A percentile compares a stretch with the other conserved stretches of the same genome.
Conservation (phyloP, 2,329 filamentous ascomycete species). For the Curvularia sp. region DNA sequence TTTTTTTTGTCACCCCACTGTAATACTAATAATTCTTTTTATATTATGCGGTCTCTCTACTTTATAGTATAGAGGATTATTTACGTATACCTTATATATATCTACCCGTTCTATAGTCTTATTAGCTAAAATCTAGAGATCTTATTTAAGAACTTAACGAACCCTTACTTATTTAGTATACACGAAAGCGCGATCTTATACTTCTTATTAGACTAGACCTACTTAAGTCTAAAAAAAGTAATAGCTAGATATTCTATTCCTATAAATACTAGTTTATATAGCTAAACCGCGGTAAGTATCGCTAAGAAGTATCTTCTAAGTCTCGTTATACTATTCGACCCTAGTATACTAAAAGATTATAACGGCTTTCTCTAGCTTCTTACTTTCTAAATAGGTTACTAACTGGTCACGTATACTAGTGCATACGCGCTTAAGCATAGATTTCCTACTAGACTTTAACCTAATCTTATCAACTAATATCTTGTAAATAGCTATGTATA, state of each 20-base stretch:
- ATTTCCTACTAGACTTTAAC: constrained; percentile 12
- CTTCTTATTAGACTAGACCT: constrained; percentile 2
- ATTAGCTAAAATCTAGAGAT: constrained; percentile 3
- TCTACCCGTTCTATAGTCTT: constrained; percentile 8
- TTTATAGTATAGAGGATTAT: constrained; percentile 7
- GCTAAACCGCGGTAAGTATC: constrained; percentile 9
- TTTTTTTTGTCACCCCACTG: too few relatives aligned
- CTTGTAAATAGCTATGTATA: constrained; percentile 10
- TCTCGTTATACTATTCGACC: constrained; percentile 6
- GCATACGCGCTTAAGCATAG: constrained; percentile 14
- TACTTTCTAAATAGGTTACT: constrained; percentile 8
- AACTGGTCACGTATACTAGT: constrained; percentile 5
- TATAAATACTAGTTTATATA: constrained; percentile 7
- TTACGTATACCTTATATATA: constrained; percentile 10
- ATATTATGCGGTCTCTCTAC: constrained; percentile 7
- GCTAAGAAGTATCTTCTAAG: constrained; percentile 12
- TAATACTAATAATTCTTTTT: background rate
- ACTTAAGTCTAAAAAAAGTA: constrained; percentile 7
- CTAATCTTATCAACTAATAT: constrained; percentile 10
- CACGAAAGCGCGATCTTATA: constrained; percentile 4
- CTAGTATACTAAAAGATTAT: constrained; percentile 13
- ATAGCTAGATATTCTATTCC: background rate
- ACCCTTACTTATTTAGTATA: constrained; percentile 13
- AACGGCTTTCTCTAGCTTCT: constrained; percentile 13
- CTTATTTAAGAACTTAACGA: constrained; percentile 3